Conservation (phyloP, 1,284 basidiomycete genomes). For the Cerrena zonata region DNA sequence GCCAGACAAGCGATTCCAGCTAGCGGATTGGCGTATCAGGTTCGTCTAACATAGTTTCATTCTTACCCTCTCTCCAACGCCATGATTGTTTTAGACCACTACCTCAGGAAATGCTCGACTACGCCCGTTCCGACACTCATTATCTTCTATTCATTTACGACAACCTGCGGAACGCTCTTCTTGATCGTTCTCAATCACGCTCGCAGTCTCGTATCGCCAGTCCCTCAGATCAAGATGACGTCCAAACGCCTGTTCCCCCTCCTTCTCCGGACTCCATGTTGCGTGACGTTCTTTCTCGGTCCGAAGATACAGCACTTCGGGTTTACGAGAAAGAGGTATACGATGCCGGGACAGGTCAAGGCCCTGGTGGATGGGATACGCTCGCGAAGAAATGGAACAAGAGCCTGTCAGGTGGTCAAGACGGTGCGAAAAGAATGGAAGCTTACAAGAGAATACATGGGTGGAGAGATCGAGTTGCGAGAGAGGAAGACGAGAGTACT, state of each 20-base stretch:
- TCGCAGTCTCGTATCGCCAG: conserved; percentile 29
- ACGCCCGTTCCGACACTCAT: conserved; percentile 94
- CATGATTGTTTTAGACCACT: conserved; percentile 53
- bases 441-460: conserved; percentile 75
- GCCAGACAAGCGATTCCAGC: conserved; percentile 94
- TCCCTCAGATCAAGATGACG: conserved; percentile 14
- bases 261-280: conserved; percentile 33
- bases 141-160: conserved; percentile 92
- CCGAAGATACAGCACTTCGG: conserved; percentile 68
- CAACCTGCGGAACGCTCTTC: conserved; percentile 80
- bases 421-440: conserved; percentile 39
- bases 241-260: conserved; percentile 16
- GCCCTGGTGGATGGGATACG: conserved; percentile 69
- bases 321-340: conserved; percentile 66
- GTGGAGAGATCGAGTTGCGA: conserved; percentile 81
- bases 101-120: conserved; percentile 82
- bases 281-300: conserved; percentile 58
- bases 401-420: conserved; percentile 31
- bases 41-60: conserved; percentile 25
- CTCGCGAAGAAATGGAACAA: conserved; percentile 80
- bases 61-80: conserved; percentile 5
- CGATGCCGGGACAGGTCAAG: conserved; percentile 59
- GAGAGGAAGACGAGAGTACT: conserved; percentile 84
- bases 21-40: conserved; percentile 96
- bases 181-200: conserved; percentile 49